Evolutionary conservation across 2,329 filamentous ascomycete species (phyloP).

Genomic region (Cladobotryum protrusum): DNA sequence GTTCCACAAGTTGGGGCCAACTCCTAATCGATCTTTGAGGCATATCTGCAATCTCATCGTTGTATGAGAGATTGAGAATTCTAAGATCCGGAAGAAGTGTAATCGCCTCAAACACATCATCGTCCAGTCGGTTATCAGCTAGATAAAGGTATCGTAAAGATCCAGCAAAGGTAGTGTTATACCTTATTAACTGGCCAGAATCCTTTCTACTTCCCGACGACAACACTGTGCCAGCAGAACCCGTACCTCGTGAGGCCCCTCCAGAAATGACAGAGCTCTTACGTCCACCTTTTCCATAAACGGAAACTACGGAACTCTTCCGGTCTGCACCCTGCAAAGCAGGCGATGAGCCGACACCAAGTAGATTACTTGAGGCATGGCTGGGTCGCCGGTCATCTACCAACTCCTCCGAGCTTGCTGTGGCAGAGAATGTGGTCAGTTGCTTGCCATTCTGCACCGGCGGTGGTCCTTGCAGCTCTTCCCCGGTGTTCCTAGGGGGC

Average conservation of each 20-base stretch:
- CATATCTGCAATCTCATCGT: slow-evolving; percentile 79
- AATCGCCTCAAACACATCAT: slow-evolving; percentile 92
- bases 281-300: slow-evolving; percentile 70
- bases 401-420: slow-evolving; percentile 73
- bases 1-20: slow-evolving; percentile 83
- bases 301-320: slow-evolving; percentile 79
- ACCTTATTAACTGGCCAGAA: slow-evolving; percentile 72
- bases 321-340: slow-evolving; percentile 53
- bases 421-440: slow-evolving; percentile 43
- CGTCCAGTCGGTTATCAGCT: slow-evolving; percentile 88
- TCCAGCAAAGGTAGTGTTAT: slow-evolving; percentile 80
- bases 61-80: slow-evolving; percentile 90
- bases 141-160: slow-evolving; percentile 80
- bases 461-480: slow-evolving; percentile 33
- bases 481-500: slow-evolving; percentile 54
- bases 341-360: slow-evolving; percentile 72
- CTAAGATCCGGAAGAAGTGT: slow-evolving; percentile 76
- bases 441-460: slow-evolving; percentile 36
- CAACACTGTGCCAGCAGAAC: slow-evolving; percentile 42
- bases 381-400: slow-evolving; percentile 68
- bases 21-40: slow-evolving; percentile 80
- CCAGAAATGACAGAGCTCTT: slow-evolving; percentile 80
- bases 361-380: slow-evolving; percentile 69
- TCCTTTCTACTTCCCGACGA: slow-evolving; percentile 66
- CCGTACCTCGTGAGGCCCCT: slow-evolving; percentile 41